Base-by-base conservation (phyloP, 2,329 filamentous ascomycete species). In the Penicillium sumatraense region DNA sequence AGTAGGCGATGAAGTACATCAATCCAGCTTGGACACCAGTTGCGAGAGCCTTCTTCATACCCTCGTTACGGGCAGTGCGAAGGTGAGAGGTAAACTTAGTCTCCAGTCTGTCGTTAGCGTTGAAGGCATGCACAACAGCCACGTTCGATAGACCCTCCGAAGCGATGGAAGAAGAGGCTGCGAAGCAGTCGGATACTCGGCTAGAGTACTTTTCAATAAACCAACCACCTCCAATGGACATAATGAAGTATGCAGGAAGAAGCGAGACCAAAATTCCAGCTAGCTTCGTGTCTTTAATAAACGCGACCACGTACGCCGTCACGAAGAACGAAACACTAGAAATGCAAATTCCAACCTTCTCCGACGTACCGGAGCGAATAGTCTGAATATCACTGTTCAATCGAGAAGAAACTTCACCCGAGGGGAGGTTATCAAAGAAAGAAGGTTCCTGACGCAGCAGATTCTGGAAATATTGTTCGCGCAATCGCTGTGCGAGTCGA, bases 321-420 rank as follows among this genome's bases (percentile, higher is more conserved):
- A 89, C 68, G 65, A 89, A 89, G 70, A 89, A 90, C 2, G 85
- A 84, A 9, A 83, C 70, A 49, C 81, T 86, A 20, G 82, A 80
- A 3, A 90, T 77, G 60, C 83, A 81, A 29, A 89, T 83, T 47
- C 87, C 87, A 14, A 89, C 86, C 68, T 90, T 90, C 71, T 90
- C 88, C 1, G 84, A 86, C 0, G 87, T 89, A n/a, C 88, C 88
- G 0, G 82, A 81, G 64, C 88, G 87, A 49, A 90, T 84, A 1
- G 83, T 82, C 55, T 86, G 82, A 29, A 89, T 86, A 63, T 90
- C 87, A 50, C 80, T 79, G 65, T 86, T 86, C 40, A 90, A 80
- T 16, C 87, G 79, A 9, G 84, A 83, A 1, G 84, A 81, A 11
- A 89, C 82, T 68, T 89, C 84, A n/a, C 86, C 86, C 0, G 85